Base-by-base conservation (phyloP, 208 protist species). In the Vickermania spadyakhi region DNA sequence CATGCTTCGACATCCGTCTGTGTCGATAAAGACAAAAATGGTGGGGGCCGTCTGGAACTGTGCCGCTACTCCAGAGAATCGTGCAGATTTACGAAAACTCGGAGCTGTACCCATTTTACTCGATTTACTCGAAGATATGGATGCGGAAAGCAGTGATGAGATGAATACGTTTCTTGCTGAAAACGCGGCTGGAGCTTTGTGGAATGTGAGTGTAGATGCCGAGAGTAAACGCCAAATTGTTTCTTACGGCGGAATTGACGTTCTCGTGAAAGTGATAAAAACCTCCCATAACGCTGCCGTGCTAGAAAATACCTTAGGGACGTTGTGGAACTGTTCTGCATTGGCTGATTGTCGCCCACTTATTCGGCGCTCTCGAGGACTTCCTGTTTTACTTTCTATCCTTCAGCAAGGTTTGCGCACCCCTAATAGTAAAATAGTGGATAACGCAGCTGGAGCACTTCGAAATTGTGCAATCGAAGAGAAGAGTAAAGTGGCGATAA, bases 21-120 rank as follows among this genome's bases (percentile, higher is more conserved):
- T 91, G 28, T 89, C 83, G 18, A 96, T 96, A 67, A 89, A 96
- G 55, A 91, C 86, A 2, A 96, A 96, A 58, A 87, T 92, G 75
- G 90, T 90, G 28, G 93, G 90, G 7, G 90, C 90, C 0, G 67
- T 97, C 18, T 97, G 93, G 93, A 97, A 97, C 71, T 97, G 93
- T 59, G 89, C 86, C 4, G 92, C 89, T 1, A 94, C 93, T 49
- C 70, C 76, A 5, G 89, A 96, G 54, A 97, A 97, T 65, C 86
- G 91, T 30, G 66, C 75, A 14, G 78, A 81, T 42, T 63, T 97
- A n/a, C 81, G 86, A 14, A 70, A 94, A 41, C 84, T 96, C 31
- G 89, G 89, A 14, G 79, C 72, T 13, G 96, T 97, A 28, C 79
- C 87, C 0, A 79, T 82, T 1, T 66, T 97, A 3, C 66, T 96